Evolutionary conservation across 257 asterid species (phyloP).

Genomic region (Catharanthus roseus): DNA sequence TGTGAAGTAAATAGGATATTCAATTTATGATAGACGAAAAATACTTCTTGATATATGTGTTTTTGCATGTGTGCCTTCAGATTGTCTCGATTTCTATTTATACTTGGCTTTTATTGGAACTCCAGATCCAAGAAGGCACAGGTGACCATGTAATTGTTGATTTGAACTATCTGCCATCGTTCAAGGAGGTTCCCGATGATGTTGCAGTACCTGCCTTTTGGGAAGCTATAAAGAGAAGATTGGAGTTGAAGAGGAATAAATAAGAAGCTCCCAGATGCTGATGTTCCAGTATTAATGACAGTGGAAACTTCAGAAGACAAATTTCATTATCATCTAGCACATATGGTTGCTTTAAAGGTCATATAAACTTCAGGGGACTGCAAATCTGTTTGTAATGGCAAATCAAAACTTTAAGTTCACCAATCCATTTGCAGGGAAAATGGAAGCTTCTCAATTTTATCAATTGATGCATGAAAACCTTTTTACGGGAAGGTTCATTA

Average conservation of each 20-base stretch:
- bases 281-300: background rate
- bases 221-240: constrained; percentile 82
- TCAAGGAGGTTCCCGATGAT: constrained; percentile 90
- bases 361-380: no score
- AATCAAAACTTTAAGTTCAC: no score
- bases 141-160: constrained; percentile 97
- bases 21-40: background rate
- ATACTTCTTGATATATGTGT: background rate
- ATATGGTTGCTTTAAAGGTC: no score
- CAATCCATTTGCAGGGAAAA: no score
- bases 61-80: background rate
- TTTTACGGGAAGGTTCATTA: no score
- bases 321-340: background rate
- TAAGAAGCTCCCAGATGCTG: constrained; percentile 1
- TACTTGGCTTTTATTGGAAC: constrained; percentile 7
- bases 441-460: no score
- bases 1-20: background rate
- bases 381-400: no score
- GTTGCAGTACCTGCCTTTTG: constrained; percentile 87
- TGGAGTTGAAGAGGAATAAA: constrained; percentile 29
- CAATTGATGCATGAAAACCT: no score
- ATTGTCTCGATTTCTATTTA: background rate
- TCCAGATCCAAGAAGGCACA: constrained; percentile 76
- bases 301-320: background rate
- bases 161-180: constrained; percentile 90